Evolutionary conservation across 169 alveolate genomes (phyloP).

Genomic region (Blepharisma undulans): DNA sequence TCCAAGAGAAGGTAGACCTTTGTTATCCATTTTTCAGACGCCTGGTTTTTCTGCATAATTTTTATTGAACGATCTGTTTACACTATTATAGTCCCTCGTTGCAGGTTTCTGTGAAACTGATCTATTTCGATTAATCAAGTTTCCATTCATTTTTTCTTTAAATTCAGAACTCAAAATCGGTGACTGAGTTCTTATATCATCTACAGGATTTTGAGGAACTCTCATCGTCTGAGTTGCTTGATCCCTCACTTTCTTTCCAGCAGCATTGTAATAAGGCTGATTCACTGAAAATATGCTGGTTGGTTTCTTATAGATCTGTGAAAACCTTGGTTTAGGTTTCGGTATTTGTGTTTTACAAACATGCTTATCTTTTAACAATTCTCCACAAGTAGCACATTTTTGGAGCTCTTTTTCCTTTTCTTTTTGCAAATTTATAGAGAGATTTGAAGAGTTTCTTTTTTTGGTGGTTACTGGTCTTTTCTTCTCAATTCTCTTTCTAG

Average conservation of each 20-base stretch:
- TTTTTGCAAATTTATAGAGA: not conserved
- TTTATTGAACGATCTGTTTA: not conserved
- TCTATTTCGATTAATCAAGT: not conserved
- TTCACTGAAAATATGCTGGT: not conserved
- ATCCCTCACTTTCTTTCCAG: slow-evolving; percentile 38
- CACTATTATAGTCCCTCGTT: not conserved
- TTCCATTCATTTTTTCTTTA: not conserved
- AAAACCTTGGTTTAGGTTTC: not conserved
- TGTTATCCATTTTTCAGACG: not conserved
- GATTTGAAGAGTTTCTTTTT: not conserved
- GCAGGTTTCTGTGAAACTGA: not conserved
- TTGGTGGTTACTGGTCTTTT: not conserved
- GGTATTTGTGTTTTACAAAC: not conserved
- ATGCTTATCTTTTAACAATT: not conserved
- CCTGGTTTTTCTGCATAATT: not conserved
- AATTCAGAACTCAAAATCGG: not conserved
- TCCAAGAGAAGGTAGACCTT: not conserved
- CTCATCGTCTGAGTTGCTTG: slow-evolving; percentile 31
- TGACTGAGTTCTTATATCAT: not conserved
- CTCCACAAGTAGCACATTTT: not conserved
- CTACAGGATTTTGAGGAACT: not conserved
- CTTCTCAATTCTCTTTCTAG: not conserved
- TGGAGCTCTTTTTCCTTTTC: not conserved
- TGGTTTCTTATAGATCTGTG: not conserved
- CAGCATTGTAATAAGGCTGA: slow-evolving; percentile 37